These are phyloP conservation scores for Talaromyces proteolyticus DNA, from an alignment of 495 filamentous ascomycete species.

Conservation along the genomic window DNA sequence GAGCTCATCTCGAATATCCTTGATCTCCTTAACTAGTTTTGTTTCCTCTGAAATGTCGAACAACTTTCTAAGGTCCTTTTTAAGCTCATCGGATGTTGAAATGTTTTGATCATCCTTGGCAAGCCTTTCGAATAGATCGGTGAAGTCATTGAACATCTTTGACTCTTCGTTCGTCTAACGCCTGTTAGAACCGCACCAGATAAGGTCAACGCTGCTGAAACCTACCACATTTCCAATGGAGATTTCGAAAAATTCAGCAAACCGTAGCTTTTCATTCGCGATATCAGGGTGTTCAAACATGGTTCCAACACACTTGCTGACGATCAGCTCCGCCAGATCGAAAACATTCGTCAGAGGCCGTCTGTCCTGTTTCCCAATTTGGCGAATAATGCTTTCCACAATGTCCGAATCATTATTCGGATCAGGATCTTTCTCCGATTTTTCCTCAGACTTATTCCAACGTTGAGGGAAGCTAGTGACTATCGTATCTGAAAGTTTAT, in stretches of 20 bases:
- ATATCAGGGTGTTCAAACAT: background rate
- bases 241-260: background rate
- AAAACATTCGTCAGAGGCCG: constrained; percentile 26
- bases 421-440: constrained; percentile 7
- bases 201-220: constrained; percentile 2
- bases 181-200: background rate
- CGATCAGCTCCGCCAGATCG: constrained; percentile 55
- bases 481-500: constrained; percentile 38
- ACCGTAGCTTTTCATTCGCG: background rate
- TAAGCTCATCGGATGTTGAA: background rate
- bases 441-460: constrained; percentile 43
- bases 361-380: background rate
- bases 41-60: constrained; percentile 54
- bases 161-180: background rate
- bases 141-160: background rate
- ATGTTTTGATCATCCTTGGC: background rate
- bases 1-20: constrained; percentile 55
- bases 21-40: constrained; percentile 45
- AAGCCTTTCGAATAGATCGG: background rate
- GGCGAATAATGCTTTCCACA: constrained; percentile 1
- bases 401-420: background rate
- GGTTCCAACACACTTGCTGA: constrained; percentile 23
- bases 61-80: constrained; percentile 26
- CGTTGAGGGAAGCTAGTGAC: constrained; percentile 53
- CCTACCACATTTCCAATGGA: background rate